Percentiles rank a stretch among this genome's conserved stretches.
Conservation (phyloP, 768 basidiomycete species). For the Rhodocollybia butyracea region DNA sequence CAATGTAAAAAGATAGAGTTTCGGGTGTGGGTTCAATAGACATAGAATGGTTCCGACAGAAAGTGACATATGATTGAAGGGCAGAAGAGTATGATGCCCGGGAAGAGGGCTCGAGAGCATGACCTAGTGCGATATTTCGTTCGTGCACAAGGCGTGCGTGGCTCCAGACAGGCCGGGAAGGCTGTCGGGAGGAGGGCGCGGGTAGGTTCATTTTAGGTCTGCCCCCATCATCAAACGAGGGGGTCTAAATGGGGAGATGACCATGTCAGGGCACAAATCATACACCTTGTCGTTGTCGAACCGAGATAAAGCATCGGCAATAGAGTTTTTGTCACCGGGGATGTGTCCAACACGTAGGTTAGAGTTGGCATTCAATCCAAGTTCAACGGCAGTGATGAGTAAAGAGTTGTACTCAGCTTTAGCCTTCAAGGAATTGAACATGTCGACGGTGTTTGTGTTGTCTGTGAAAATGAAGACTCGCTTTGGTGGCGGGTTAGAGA, state of each 20-base stretch:
- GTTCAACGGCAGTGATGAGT: too few relatives aligned
- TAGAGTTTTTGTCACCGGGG: conserved; percentile 16
- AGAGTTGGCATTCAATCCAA: conserved; percentile 10
- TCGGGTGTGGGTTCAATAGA: not conserved
- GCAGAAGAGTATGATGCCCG: not conserved
- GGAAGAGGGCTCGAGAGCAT: not conserved
- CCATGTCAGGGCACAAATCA: not conserved
- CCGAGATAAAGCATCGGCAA: conserved; percentile 26
- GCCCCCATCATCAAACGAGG: not conserved
- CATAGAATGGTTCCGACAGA: not conserved
- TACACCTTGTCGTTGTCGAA: not conserved
- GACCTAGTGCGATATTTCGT: not conserved
- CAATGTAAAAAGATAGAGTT: not conserved
- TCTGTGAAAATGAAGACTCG: too few relatives aligned
- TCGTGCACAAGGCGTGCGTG: not conserved
- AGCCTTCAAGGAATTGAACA: too few relatives aligned
- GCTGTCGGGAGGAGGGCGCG: not conserved
- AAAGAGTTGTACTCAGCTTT: too few relatives aligned
- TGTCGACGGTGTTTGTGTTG: too few relatives aligned
- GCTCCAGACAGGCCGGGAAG: not conserved
- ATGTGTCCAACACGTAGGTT: conserved; percentile 22
- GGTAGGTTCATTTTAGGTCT: not conserved
- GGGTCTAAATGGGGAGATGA: not conserved
- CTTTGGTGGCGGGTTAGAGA: too few relatives aligned
- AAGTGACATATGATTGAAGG: not conserved